Evolutionary conservation across 176 grass and related monocot genomes (phyloP).

Genomic region (Olyra latifolia): DNA sequence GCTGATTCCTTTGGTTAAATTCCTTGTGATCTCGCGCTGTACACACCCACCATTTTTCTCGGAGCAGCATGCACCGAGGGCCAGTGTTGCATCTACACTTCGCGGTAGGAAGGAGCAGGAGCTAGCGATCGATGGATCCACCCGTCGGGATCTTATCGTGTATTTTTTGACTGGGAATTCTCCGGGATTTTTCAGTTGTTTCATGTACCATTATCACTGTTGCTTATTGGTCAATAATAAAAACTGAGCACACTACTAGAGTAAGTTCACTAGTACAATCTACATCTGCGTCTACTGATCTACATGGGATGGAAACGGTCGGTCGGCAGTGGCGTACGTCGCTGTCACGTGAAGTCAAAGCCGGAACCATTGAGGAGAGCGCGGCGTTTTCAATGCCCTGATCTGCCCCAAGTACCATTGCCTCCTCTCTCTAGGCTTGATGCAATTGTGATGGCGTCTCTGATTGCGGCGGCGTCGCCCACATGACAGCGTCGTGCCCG

Average conservation of each 20-base stretch:
- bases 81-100: background rate
- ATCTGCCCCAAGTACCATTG: background rate
- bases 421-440: background rate
- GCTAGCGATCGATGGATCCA: slow-evolving; percentile 8
- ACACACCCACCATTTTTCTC: slow-evolving; percentile 36
- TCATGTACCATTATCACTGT: background rate
- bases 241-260: background rate
- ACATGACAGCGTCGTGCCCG: too few species aligned
- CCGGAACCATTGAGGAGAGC: background rate
- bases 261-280: background rate
- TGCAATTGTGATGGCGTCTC: background rate
- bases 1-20: background rate
- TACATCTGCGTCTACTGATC: too few species aligned
- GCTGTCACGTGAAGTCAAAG: slow-evolving; percentile 22
- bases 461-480: too few species aligned
- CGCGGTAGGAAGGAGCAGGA: background rate
- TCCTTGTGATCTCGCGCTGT: background rate
- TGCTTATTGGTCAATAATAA: slow-evolving; percentile 20
- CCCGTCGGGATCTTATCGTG: slow-evolving; percentile 6
- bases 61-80: slow-evolving; percentile 22
- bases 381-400: background rate
- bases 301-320: background rate
- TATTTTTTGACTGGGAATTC: slow-evolving; percentile 40
- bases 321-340: background rate
- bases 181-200: background rate